A percentile compares a stretch with the other conserved stretches of the same genome.
Conservation (phyloP, 257 asterid species). For the Nyctanthes arbortristis region DNA sequence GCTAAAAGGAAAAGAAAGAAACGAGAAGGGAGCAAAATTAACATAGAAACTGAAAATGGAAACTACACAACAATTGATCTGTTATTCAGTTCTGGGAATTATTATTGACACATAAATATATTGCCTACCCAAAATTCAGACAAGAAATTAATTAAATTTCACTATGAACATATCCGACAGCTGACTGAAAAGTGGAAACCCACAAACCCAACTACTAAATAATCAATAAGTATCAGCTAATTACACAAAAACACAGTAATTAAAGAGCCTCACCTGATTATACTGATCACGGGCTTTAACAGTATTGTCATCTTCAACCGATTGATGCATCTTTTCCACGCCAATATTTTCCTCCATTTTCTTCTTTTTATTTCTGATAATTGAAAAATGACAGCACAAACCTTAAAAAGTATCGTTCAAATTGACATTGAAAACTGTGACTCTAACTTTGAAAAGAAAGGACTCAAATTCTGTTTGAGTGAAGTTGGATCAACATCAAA, state of each 20-base stretch:
- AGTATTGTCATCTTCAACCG: slow-evolving; percentile 26
- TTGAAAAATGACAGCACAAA: neutral
- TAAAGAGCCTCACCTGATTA: slow-evolving; percentile 34
- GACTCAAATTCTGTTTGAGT: slow-evolving; percentile 35
- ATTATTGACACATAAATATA: too few relatives aligned
- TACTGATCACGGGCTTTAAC: slow-evolving; percentile 18
- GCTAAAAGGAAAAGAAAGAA: too few relatives aligned
- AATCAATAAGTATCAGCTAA: neutral
- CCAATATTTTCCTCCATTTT: slow-evolving; percentile 40
- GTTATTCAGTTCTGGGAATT: neutral
- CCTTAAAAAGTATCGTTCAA: neutral
- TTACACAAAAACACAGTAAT: neutral
- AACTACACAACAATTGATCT: neutral
- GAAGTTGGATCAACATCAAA: slow-evolving; percentile 27
- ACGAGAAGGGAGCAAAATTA: too few relatives aligned
- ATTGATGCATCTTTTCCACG: slow-evolving; percentile 28
- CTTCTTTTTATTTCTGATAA: neutral
- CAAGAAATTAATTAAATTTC: neutral
- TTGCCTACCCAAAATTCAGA: slow-evolving; percentile 16
- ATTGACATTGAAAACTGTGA: slow-evolving; percentile 27
- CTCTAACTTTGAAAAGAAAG: slow-evolving; percentile 35
- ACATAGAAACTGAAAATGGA: neutral
- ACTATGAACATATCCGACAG: too few relatives aligned
- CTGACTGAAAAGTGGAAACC: neutral
- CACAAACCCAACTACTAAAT: neutral